phyloP scores from a whole-genome alignment of 192 early-diverging fungal genomes.

The Coemansia sp. region DNA sequence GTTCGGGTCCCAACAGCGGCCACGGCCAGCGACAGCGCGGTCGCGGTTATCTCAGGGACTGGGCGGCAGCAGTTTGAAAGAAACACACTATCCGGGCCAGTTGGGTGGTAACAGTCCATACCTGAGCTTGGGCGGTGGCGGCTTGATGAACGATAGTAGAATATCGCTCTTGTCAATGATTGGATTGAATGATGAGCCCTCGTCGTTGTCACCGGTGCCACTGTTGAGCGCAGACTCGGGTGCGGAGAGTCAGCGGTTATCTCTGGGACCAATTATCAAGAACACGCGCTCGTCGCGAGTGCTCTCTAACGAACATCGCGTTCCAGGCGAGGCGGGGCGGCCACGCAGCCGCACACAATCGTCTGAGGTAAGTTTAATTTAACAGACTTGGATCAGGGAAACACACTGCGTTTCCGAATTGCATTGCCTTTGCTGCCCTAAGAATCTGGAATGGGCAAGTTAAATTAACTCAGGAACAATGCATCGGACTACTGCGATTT shows the following conservation, averaged over 20 bases:
- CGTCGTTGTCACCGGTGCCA: background rate
- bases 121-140: slow-evolving; percentile 13
- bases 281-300: slow-evolving; percentile 34
- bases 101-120: slow-evolving; percentile 15
- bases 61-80: slow-evolving; percentile 35
- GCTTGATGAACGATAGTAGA: slow-evolving; percentile 31
- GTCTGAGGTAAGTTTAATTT: slow-evolving; percentile 37
- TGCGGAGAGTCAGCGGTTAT: slow-evolving; percentile 15
- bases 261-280: slow-evolving; percentile 27
- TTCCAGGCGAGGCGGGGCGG: slow-evolving; percentile 18
- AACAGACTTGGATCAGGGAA: too few relatives aligned
- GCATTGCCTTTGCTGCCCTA: too few relatives aligned
- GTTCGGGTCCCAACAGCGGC: slow-evolving; percentile 17
- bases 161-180: slow-evolving; percentile 47
- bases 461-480: slow-evolving; percentile 5
- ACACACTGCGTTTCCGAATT: too few relatives aligned
- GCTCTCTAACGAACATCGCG: slow-evolving; percentile 28
- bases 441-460: background rate
- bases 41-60: slow-evolving; percentile 43
- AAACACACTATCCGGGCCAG: slow-evolving; percentile 5
- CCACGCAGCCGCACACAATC: slow-evolving; percentile 51
- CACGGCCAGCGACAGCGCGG: slow-evolving; percentile 31
- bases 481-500: background rate
- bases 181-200: slow-evolving; percentile 16
- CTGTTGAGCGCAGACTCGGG: too few relatives aligned